Base-by-base conservation (phyloP, 2,329 filamentous ascomycete species). In the Aspergillus ibericus region DNA sequence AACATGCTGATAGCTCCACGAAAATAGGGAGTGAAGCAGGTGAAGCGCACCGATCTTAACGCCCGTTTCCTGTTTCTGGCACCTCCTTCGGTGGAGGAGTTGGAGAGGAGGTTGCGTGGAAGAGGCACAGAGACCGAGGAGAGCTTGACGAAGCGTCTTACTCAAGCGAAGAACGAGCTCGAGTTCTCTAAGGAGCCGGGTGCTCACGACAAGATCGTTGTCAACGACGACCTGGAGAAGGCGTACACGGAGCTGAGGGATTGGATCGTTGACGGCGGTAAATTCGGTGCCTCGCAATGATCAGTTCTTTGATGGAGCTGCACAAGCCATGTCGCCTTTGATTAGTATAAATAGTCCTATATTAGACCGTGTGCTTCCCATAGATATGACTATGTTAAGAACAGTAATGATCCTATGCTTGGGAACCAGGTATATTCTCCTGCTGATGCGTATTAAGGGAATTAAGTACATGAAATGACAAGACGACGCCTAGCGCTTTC, bases 11-110 rank as follows among this genome's bases (percentile, higher is more conserved):
- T 46, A 16, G 15, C 27, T 52, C 47, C 4, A 22, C 10, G 13
- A 56, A 8, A 47, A 61, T 62, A 87, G 84, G 93, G 93, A 60
- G 92, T 97, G 59, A 96, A 96, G 81, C 93, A 97, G 78, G 90
- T 97, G 70, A 92, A 92, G 76, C 83, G 84, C 62, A 90, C 88
- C 51, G 82, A 82, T 66, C 84, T 93, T 62, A 83, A 87, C 57
- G 90, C 92, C 7, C 86, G 91, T 56, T 96, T 91, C 78, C 78
- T 96, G 65, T 96, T 96, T 77, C 84, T 97, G 61, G 85, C 89
- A 35, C 93, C 93, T 12, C 93, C 93, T 0, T 89, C 85, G 4
- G 78, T 90, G 65, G 86, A 89, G 68, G 83, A 86, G 51, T 82
- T 97, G 36, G 92, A 96, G 80, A 74, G 83, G 69, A 83, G 91